phyloP scores from a whole-genome alignment of 1,284 basidiomycete species.

The Cutaneotrichosporon sp. region DNA sequence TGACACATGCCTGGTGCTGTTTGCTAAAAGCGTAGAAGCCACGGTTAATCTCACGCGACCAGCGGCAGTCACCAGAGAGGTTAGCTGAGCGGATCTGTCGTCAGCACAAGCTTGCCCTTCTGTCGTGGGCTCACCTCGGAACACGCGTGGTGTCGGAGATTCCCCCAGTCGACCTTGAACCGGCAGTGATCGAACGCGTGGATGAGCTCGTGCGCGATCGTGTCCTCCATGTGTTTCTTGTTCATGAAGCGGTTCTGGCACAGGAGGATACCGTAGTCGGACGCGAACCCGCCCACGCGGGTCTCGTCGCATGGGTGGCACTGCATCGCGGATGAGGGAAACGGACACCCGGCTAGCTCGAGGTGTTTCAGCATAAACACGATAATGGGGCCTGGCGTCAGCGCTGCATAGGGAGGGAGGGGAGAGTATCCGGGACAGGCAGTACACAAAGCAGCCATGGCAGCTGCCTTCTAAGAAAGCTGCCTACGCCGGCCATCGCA shows the following conservation, averaged over 20 bases:
- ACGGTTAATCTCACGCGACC: slow-evolving; percentile 65
- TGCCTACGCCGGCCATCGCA: too few species aligned
- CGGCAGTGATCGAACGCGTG: slow-evolving; percentile 93
- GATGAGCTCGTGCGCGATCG: slow-evolving; percentile 87
- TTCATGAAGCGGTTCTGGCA: slow-evolving; percentile 77
- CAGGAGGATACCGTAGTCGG: slow-evolving; percentile 69
- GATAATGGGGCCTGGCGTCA: slow-evolving; percentile 65
- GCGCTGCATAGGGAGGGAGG: neutral
- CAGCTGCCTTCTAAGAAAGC: too few species aligned
- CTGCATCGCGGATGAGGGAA: slow-evolving; percentile 62
- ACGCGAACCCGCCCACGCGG: slow-evolving; percentile 75
- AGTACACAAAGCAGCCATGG: too few species aligned
- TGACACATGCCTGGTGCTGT: slow-evolving; percentile 90
- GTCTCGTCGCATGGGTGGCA: slow-evolving; percentile 73
- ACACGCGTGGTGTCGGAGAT: slow-evolving; percentile 90
- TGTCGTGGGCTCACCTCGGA: slow-evolving; percentile 66
- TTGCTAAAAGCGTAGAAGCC: slow-evolving; percentile 78
- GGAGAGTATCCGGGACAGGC: neutral
- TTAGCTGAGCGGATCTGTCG: slow-evolving; percentile 85
- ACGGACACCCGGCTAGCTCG: slow-evolving; percentile 60
- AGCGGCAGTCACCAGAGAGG: slow-evolving; percentile 86
- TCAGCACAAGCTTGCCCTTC: neutral
- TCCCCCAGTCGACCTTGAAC: slow-evolving; percentile 87
- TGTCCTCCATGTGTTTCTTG: slow-evolving; percentile 86
- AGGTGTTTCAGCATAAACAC: slow-evolving; percentile 86